A percentile compares a stretch with the other conserved stretches of the same genome.
These are phyloP conservation scores for Xylaria sp. DNA, from an alignment of 2,329 filamentous ascomycete genomes.

Conservation along the genomic window DNA sequence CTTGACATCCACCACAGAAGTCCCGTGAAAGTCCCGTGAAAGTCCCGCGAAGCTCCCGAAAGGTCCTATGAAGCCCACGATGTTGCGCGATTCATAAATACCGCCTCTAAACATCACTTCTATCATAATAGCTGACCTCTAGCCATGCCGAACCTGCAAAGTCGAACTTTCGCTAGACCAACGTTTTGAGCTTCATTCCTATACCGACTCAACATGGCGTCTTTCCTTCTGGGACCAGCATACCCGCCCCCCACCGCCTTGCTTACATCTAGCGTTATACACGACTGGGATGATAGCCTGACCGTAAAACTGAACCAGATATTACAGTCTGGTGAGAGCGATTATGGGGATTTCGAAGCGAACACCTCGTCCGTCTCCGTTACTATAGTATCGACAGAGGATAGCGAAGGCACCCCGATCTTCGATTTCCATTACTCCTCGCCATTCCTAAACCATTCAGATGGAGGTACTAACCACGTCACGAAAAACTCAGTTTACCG, in stretches of 20 bases:
- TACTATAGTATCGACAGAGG: slow-evolving; percentile 20
- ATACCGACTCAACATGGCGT: slow-evolving; percentile 12
- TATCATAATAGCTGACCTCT: neutral
- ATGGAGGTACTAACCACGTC: slow-evolving; percentile 9
- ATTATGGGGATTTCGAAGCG: slow-evolving; percentile 26
- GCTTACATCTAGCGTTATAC: slow-evolving; percentile 7
- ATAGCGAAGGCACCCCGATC: slow-evolving; percentile 19
- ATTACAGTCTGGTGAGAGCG: slow-evolving; percentile 19
- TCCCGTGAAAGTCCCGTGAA: slow-evolving; percentile 26
- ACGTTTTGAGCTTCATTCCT: neutral
- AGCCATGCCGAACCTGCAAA: neutral
- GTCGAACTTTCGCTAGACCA: neutral
- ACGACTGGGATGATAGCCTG: slow-evolving; percentile 8
- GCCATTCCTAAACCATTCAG: slow-evolving; percentile 21
- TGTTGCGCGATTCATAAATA: neutral
- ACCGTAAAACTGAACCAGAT: slow-evolving; percentile 7
- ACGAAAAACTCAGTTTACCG: slow-evolving; percentile 30
- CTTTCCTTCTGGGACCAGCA: slow-evolving; percentile 24
- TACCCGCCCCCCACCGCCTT: slow-evolving; percentile 20
- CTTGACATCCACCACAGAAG: slow-evolving; percentile 14
- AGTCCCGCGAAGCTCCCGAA: slow-evolving; percentile 24
- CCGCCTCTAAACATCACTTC: slow-evolving; percentile 11
- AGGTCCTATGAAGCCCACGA: neutral
- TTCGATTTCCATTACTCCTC: slow-evolving; percentile 34
- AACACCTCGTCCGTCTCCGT: slow-evolving; percentile 29